These are phyloP conservation scores for Aspergillus homomorphus DNA, from an alignment of 495 filamentous ascomycete species.

Conservation along the genomic window DNA sequence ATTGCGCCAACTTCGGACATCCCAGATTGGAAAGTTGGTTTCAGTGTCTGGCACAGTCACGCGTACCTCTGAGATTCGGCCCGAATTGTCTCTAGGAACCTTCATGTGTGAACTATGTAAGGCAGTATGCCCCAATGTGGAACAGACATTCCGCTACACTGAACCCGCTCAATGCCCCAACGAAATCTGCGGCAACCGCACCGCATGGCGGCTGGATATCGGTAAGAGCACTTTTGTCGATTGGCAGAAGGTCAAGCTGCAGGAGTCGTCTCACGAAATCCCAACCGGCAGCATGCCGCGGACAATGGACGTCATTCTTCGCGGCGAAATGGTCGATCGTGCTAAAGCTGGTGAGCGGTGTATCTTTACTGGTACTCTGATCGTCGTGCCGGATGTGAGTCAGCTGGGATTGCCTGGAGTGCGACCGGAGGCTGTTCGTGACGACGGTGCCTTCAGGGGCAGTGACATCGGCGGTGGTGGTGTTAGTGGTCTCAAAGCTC, in stretches of 20 bases:
- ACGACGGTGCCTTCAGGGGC: slow-evolving; percentile 70
- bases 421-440: slow-evolving; percentile 78
- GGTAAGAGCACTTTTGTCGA: slow-evolving; percentile 96
- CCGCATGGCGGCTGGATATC: slow-evolving; percentile 91
- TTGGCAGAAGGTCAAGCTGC: slow-evolving; percentile 97
- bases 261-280: slow-evolving; percentile 97
- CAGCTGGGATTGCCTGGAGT: slow-evolving; percentile 89
- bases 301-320: slow-evolving; percentile 96
- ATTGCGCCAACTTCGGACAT: slow-evolving; percentile 81
- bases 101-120: slow-evolving; percentile 89
- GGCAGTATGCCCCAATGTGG: slow-evolving; percentile 78
- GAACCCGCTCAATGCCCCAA: slow-evolving; percentile 97
- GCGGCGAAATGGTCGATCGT: slow-evolving; percentile 95
- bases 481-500: slow-evolving; percentile 82
- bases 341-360: slow-evolving; percentile 97
- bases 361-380: slow-evolving; percentile 93
- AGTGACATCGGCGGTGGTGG: slow-evolving; percentile 79
- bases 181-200: slow-evolving; percentile 80
- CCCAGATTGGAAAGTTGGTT: slow-evolving; percentile 86
- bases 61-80: slow-evolving; percentile 91
- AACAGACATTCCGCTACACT: slow-evolving; percentile 97
- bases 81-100: slow-evolving; percentile 86
- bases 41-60: slow-evolving; percentile 97
- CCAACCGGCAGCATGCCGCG: slow-evolving; percentile 98
- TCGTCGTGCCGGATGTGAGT: slow-evolving; percentile 95